phyloP scores from a whole-genome alignment of 75 land plant genomes.

The Adiantum capillusveneris region DNA sequence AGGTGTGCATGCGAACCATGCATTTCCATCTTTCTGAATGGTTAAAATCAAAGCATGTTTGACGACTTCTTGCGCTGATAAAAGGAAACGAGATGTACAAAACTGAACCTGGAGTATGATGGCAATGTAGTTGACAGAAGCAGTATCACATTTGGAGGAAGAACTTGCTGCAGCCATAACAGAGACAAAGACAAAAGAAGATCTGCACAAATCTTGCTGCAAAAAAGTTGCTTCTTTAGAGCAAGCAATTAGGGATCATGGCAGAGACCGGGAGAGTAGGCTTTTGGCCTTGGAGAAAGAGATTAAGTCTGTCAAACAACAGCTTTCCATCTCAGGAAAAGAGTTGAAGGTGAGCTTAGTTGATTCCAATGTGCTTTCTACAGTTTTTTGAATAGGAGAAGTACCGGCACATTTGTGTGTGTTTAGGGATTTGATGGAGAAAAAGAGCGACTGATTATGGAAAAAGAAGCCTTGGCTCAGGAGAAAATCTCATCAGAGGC shows the following conservation, averaged over 20 bases:
- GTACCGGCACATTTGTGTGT: background rate
- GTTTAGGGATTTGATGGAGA: constrained; percentile 72
- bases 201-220: constrained; percentile 36
- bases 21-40: too few relatives aligned
- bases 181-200: constrained; percentile 42
- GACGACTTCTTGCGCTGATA: too few relatives aligned
- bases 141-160: constrained; percentile 53
- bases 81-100: too few relatives aligned
- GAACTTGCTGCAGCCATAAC: constrained; percentile 60
- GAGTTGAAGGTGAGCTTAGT: constrained; percentile 56
- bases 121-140: constrained; percentile 50
- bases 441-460: constrained; percentile 76
- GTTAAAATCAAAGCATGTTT: too few relatives aligned
- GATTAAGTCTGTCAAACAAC: constrained; percentile 58
- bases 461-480: constrained; percentile 68
- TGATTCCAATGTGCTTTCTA: too few relatives aligned
- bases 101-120: too few relatives aligned
- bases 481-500: constrained; percentile 54
- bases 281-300: constrained; percentile 55
- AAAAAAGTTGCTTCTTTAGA: constrained; percentile 41
- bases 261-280: constrained; percentile 50
- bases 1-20: too few relatives aligned
- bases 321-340: constrained; percentile 56
- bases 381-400: too few relatives aligned
- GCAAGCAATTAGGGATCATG: constrained; percentile 55